These are phyloP conservation scores for Aethionema arabicum DNA, from an alignment of 345 rosid species.

Conservation along the genomic window DNA sequence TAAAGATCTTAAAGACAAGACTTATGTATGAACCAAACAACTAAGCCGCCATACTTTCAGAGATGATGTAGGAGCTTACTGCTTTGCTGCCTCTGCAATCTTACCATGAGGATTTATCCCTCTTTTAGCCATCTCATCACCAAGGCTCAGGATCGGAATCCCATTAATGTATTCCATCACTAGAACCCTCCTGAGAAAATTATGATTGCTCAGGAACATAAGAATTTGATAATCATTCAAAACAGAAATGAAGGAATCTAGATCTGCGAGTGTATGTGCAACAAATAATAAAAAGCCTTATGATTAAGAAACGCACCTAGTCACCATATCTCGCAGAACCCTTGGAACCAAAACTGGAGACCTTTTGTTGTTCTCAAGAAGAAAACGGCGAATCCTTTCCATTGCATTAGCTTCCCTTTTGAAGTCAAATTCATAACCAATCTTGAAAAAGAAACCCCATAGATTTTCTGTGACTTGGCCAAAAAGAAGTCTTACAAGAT, in stretches of 20 bases:
- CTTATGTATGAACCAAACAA: slow-evolving; percentile 12
- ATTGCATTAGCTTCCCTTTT: slow-evolving; percentile 79
- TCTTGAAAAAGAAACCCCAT: slow-evolving; percentile 43
- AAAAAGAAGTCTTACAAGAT: slow-evolving; percentile 3
- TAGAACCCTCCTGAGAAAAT: slow-evolving; percentile 59
- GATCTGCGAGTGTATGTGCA: background rate
- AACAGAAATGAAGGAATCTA: background rate
- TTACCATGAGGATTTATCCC: slow-evolving; percentile 83
- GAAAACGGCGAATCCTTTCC: slow-evolving; percentile 71
- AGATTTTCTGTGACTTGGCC: slow-evolving; percentile 4
- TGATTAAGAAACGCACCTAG: slow-evolving; percentile 51
- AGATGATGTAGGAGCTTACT: slow-evolving; percentile 67
- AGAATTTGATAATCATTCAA: slow-evolving; percentile 9
- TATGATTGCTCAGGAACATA: slow-evolving; percentile 6
- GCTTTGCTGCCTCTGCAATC: slow-evolving; percentile 87
- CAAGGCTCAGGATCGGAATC: slow-evolving; percentile 82
- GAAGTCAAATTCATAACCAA: slow-evolving; percentile 95
- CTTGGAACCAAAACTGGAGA: slow-evolving; percentile 81
- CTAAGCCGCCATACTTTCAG: slow-evolving; percentile 38
- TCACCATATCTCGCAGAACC: slow-evolving; percentile 56
- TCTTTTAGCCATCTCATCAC: slow-evolving; percentile 86
- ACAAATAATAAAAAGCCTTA: background rate
- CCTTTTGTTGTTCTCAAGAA: slow-evolving; percentile 68
- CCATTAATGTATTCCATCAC: slow-evolving; percentile 96
- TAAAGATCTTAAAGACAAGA: slow-evolving; percentile 18